Evolutionary conservation across 148 eudicot species (phyloP).

Genomic region (Dysphania ambrosioides): DNA sequence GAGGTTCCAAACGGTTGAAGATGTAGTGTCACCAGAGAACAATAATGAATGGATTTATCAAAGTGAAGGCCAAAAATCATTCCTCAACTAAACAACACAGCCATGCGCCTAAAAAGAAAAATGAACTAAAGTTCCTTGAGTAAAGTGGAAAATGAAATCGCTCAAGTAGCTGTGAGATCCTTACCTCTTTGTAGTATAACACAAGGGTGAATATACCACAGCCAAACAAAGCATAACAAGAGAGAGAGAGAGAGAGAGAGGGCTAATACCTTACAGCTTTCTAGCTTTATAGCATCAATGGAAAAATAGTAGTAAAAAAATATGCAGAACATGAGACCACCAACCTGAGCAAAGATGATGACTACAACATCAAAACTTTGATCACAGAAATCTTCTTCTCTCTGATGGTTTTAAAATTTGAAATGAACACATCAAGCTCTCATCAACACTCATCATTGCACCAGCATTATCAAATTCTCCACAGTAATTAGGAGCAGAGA

Average conservation of each 20-base stretch:
- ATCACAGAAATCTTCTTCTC: slow-evolving; percentile 49
- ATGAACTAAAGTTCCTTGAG: neutral
- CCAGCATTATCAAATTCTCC: slow-evolving; percentile 80
- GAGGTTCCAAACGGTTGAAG: neutral
- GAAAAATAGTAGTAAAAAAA: no score
- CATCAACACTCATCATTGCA: slow-evolving; percentile 79
- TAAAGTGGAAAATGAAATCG: neutral
- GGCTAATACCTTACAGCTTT: no score
- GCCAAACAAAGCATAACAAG: slow-evolving; percentile 3
- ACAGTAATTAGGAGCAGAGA: slow-evolving; percentile 72
- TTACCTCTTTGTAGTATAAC: no score
- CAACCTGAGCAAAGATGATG: slow-evolving; percentile 28
- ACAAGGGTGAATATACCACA: neutral
- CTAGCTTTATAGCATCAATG: neutral
- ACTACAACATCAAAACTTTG: slow-evolving; percentile 20
- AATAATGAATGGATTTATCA: neutral
- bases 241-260: neutral
- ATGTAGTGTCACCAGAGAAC: neutral
- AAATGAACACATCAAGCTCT: slow-evolving; percentile 73
- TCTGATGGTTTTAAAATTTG: slow-evolving; percentile 70
- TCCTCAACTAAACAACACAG: neutral
- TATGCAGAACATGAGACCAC: neutral
- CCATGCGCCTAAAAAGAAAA: neutral
- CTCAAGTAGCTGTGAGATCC: neutral
- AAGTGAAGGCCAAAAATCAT: neutral